Percentiles rank a stretch among this genome's conserved stretches.
These are phyloP conservation scores for Tinospora cordifolia DNA, from an alignment of 164 flowering plant genomes.

Conservation along the genomic window DNA sequence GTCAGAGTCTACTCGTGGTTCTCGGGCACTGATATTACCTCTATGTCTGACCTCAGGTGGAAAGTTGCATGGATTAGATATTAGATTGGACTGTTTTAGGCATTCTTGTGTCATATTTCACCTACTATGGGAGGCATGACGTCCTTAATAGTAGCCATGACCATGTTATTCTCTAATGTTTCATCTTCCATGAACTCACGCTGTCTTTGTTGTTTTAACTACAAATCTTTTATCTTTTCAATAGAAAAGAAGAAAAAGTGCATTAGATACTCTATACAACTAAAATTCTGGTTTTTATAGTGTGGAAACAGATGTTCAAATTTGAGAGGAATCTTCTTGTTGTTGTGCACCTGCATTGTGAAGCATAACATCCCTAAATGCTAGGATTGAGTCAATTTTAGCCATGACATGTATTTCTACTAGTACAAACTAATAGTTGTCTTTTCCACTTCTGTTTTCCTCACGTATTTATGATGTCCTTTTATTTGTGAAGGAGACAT, in stretches of 20 bases:
- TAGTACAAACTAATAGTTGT: neutral
- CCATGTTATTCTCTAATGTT: too few relatives aligned
- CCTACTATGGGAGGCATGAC: too few relatives aligned
- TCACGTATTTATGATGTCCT: slow-evolving; percentile 3
- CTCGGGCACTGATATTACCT: neutral
- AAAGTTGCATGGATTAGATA: too few relatives aligned
- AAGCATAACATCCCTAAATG: neutral
- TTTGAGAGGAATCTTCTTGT: neutral
- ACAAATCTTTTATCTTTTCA: too few relatives aligned
- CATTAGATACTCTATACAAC: too few relatives aligned
- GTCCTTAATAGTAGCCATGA: too few relatives aligned
- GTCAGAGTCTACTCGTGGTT: neutral
- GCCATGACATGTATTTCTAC: neutral
- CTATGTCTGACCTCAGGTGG: neutral
- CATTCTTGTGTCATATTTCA: too few relatives aligned
- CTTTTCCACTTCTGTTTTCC: slow-evolving; percentile 5
- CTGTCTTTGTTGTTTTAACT: too few relatives aligned
- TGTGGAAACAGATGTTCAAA: neutral
- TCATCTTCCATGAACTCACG: too few relatives aligned
- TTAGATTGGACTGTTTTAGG: too few relatives aligned
- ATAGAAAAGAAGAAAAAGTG: too few relatives aligned
- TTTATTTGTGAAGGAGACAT: slow-evolving; percentile 47
- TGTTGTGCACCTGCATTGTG: neutral
- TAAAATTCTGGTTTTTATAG: neutral
- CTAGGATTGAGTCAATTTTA: neutral